Percentiles rank a stretch among this genome's conserved stretches.
Evolutionary conservation across 2,329 filamentous ascomycete genomes (phyloP).

Genomic region (Graphium sp.): DNA sequence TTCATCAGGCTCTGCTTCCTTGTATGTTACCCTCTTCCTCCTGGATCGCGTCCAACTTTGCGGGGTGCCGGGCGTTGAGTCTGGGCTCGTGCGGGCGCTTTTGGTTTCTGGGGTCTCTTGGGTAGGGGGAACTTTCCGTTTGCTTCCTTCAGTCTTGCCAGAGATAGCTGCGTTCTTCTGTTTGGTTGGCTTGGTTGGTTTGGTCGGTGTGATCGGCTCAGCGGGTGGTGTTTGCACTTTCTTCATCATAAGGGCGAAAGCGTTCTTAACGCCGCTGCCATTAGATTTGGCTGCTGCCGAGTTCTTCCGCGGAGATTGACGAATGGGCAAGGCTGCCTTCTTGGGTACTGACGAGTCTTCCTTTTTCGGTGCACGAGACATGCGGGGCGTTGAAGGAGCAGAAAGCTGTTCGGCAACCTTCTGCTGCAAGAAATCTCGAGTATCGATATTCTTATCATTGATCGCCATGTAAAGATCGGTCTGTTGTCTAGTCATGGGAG

Average conservation of each 20-base stretch:
- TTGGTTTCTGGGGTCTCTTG: conserved; percentile 32
- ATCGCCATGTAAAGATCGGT: conserved; percentile 69
- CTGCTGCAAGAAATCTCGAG: conserved; percentile 64
- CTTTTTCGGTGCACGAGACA: not conserved
- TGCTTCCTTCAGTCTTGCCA: conserved; percentile 19
- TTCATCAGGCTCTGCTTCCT: conserved; percentile 33
- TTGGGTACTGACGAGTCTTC: conserved; percentile 2
- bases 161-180: conserved; percentile 14
- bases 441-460: conserved; percentile 37
- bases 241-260: conserved; percentile 37
- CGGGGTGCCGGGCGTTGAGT: conserved; percentile 51
- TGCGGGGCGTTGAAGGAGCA: not conserved
- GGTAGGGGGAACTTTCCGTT: conserved; percentile 9
- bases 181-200: conserved; percentile 9
- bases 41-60: conserved; percentile 27
- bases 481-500: conserved; percentile 79
- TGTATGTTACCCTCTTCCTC: conserved; percentile 14
- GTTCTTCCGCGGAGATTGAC: conserved; percentile 16
- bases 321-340: conserved; percentile 11
- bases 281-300: conserved; percentile 5
- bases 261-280: conserved; percentile 16
- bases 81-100: conserved; percentile 56
- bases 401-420: conserved; percentile 48
- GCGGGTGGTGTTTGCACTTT: conserved; percentile 6
- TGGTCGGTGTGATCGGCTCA: conserved; percentile 5